A percentile compares a stretch with the other conserved stretches of the same genome.
Conservation (phyloP, 768 basidiomycete genomes). For the Collybia sordida region DNA sequence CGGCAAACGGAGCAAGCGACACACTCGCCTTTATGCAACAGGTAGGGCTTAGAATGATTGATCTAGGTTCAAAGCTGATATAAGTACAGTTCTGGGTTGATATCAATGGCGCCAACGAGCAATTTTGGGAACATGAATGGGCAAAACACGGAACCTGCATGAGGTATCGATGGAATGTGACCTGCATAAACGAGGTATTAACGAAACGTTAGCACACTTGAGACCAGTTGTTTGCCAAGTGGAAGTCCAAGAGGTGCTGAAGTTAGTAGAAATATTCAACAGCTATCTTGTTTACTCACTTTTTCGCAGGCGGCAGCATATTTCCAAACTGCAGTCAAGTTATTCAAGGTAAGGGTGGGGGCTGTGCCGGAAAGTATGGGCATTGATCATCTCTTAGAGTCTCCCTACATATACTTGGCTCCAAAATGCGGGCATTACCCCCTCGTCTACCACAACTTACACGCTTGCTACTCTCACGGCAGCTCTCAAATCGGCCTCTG, state of each 20-base stretch:
- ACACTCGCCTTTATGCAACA: constrained; percentile 60
- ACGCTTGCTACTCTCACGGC: constrained; percentile 51
- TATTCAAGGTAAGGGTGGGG: constrained; percentile 49
- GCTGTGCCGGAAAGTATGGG: constrained; percentile 22
- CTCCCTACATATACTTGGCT: constrained; percentile 80
- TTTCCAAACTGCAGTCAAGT: constrained; percentile 55
- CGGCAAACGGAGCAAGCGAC: constrained; percentile 53
- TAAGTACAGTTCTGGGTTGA: constrained; percentile 59
- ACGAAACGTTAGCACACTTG: constrained; percentile 50
- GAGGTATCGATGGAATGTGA: constrained; percentile 27
- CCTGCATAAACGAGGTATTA: not conserved
- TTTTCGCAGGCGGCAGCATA: constrained; percentile 59
- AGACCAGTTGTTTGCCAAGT: constrained; percentile 55
- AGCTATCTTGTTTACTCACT: not conserved
- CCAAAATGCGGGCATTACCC: constrained; percentile 68
- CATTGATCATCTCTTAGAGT: constrained; percentile 16
- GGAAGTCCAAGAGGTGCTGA: constrained; percentile 63
- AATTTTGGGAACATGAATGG: constrained; percentile 83
- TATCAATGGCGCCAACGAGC: constrained; percentile 54
- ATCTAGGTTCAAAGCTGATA: not conserved
- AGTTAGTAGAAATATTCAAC: constrained; percentile 29
- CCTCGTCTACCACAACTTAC: constrained; percentile 56
- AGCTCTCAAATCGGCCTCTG: constrained; percentile 56
- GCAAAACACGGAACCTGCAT: constrained; percentile 61
- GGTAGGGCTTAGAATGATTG: constrained; percentile 17